Conservation (phyloP, 495 filamentous ascomycete genomes). For the Gamarada debralockiae region DNA sequence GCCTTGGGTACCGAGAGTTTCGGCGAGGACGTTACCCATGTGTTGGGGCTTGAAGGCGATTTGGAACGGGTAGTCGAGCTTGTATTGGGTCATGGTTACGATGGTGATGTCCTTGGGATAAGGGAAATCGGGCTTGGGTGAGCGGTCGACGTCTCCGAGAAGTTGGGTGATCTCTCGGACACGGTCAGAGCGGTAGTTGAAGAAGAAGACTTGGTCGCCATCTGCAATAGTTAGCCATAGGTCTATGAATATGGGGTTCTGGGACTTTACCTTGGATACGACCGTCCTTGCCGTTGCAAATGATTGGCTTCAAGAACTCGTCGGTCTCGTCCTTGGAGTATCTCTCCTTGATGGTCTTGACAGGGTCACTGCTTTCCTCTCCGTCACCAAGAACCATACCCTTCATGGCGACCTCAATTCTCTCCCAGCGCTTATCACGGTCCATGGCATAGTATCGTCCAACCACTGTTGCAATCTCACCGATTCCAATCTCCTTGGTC, state of each 20-base stretch:
- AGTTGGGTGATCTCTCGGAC: constrained; percentile 96
- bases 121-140: constrained; percentile 83
- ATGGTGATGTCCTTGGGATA: constrained; percentile 89
- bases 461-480: constrained; percentile 88
- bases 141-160: constrained; percentile 85
- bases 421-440: constrained; percentile 98
- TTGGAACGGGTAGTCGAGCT: constrained; percentile 88
- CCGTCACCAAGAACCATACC: constrained; percentile 83
- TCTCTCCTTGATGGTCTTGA: constrained; percentile 80
- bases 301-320: constrained; percentile 98
- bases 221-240: constrained; percentile 45
- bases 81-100: constrained; percentile 99
- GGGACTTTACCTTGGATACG: constrained; percentile 69
- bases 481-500: constrained; percentile 77
- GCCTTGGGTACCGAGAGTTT: constrained; percentile 85
- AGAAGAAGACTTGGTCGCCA: constrained; percentile 95
- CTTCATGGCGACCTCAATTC: constrained; percentile 84
- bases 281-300: constrained; percentile 78
- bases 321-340: constrained; percentile 88
- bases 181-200: constrained; percentile 99
- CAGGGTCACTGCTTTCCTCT: constrained; percentile 75
- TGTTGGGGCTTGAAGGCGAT: constrained; percentile 91
- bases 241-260: neutral
- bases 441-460: constrained; percentile 99
- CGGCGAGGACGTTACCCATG: constrained; percentile 95